Percentiles rank a stretch among this genome's conserved stretches.
Conservation (phyloP, 2,329 filamentous ascomycete genomes). For the Diaporthe helianthi region DNA sequence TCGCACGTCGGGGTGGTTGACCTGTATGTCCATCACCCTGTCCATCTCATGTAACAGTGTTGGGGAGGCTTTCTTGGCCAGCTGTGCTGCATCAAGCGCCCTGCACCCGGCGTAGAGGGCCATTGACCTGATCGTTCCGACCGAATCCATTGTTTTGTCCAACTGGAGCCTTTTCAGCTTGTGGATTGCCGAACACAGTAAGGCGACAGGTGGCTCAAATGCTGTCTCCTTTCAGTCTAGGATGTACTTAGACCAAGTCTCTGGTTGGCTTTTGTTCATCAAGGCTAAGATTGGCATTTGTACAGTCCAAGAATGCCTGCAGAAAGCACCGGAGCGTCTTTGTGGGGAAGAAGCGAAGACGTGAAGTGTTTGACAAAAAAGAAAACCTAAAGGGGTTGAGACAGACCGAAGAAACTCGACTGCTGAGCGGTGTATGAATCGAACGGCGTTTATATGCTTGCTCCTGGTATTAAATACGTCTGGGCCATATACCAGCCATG, state of each 20-base stretch:
- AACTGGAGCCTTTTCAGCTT: neutral
- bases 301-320: neutral
- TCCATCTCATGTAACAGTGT: neutral
- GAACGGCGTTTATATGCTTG: neutral
- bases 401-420: conserved; percentile 4
- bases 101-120: conserved; percentile 1
- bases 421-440: conserved; percentile 12
- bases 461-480: neutral
- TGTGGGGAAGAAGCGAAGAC: neutral
- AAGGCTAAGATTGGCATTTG: neutral
- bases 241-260: neutral
- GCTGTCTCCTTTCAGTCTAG: neutral
- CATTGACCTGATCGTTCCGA: neutral
- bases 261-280: neutral
- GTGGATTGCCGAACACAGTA: conserved; percentile 1
- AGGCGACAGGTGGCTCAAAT: neutral
- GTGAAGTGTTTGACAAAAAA: neutral
- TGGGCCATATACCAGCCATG: conserved; percentile 2
- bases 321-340: too few species aligned
- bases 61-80: neutral
- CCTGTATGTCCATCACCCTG: neutral
- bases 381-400: neutral
- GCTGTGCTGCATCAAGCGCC: neutral
- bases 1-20: neutral
- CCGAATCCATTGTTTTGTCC: neutral